Evolutionary conservation across 2,329 filamentous ascomycete genomes (phyloP).

Genomic region (Sclerotinia nivalis): DNA sequence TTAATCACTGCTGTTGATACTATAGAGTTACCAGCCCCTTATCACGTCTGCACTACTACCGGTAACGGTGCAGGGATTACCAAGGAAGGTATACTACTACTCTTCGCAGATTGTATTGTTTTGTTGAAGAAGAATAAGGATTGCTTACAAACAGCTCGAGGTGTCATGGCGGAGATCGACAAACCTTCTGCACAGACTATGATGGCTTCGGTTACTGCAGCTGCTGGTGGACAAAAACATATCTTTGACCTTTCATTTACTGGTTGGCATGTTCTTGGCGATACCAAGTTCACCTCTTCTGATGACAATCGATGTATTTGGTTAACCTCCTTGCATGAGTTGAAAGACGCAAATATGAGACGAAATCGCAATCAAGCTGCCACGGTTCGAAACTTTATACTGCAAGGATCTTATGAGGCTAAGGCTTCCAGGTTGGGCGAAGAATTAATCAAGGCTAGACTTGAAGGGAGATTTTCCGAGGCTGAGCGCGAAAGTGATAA

Average conservation of each 20-base stretch:
- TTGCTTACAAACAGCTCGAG: slow-evolving; percentile 67
- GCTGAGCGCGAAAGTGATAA: slow-evolving; percentile 75
- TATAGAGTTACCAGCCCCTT: slow-evolving; percentile 74
- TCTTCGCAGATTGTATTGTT: slow-evolving; percentile 82
- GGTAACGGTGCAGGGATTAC: slow-evolving; percentile 19
- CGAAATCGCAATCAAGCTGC: slow-evolving; percentile 52
- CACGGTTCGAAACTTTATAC: slow-evolving; percentile 67
- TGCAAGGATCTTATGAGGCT: slow-evolving; percentile 75
- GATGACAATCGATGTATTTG: slow-evolving; percentile 64
- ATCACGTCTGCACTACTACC: slow-evolving; percentile 44
- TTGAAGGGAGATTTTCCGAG: slow-evolving; percentile 83
- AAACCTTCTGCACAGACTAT: slow-evolving; percentile 68
- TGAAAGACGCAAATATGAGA: slow-evolving; percentile 56
- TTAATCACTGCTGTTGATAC: slow-evolving; percentile 81
- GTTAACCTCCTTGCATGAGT: slow-evolving; percentile 64
- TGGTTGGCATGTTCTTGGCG: slow-evolving; percentile 68
- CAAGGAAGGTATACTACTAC: slow-evolving; percentile 70
- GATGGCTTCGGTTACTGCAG: slow-evolving; percentile 64
- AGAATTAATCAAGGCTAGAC: slow-evolving; percentile 80
- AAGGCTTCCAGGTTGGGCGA: slow-evolving; percentile 77
- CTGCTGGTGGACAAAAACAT: slow-evolving; percentile 57
- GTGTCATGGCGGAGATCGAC: slow-evolving; percentile 81
- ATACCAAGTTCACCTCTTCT: slow-evolving; percentile 73
- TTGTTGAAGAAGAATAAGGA: slow-evolving; percentile 70
- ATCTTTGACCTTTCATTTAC: slow-evolving; percentile 72